These are phyloP conservation scores for Phymatotrichopsis omnivora DNA, from an alignment of 2,329 filamentous ascomycete genomes.

Conservation along the genomic window DNA sequence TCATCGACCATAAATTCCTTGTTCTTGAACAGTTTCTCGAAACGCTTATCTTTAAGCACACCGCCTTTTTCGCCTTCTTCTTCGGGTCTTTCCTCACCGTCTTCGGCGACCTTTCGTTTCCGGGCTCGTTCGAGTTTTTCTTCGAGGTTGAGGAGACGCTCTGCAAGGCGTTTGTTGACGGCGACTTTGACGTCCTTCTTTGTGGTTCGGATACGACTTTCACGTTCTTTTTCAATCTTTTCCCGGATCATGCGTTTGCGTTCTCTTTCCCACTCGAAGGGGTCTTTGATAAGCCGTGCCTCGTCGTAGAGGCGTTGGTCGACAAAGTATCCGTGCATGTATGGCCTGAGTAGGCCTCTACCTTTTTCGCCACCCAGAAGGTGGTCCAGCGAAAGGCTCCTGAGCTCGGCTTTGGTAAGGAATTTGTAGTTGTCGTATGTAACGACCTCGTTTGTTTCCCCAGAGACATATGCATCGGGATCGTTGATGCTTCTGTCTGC, in stretches of 20 bases:
- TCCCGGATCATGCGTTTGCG: slow-evolving; percentile 82
- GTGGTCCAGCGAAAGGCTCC: slow-evolving; percentile 74
- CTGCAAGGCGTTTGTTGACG: slow-evolving; percentile 64
- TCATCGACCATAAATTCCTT: slow-evolving; percentile 91
- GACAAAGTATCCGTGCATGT: slow-evolving; percentile 99
- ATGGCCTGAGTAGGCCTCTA: slow-evolving; percentile 80
- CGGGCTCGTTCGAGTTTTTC: slow-evolving; percentile 55
- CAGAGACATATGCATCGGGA: slow-evolving; percentile 38
- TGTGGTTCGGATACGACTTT: slow-evolving; percentile 82
- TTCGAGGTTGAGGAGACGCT: slow-evolving; percentile 50
- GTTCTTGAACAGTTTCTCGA: slow-evolving; percentile 81
- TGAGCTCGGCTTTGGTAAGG: slow-evolving; percentile 76
- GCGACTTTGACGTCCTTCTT: slow-evolving; percentile 49
- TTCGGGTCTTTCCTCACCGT: slow-evolving; percentile 35
- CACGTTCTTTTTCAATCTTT: slow-evolving; percentile 94
- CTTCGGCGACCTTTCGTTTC: slow-evolving; percentile 33
- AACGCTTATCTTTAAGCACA: slow-evolving; percentile 74
- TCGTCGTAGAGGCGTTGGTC: slow-evolving; percentile 93
- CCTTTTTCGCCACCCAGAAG: slow-evolving; percentile 44
- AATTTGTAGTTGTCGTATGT: slow-evolving; percentile 99
- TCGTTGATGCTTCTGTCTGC: slow-evolving; percentile 61
- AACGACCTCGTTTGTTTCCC: slow-evolving; percentile 41
- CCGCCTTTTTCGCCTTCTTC: slow-evolving; percentile 50
- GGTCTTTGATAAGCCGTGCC: slow-evolving; percentile 82
- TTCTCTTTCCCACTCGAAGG: slow-evolving; percentile 88